Evolutionary conservation across 257 asterid genomes (phyloP), one percentile per base, ranked within the genome.

Genomic region (Cruciata laevipes): DNA sequence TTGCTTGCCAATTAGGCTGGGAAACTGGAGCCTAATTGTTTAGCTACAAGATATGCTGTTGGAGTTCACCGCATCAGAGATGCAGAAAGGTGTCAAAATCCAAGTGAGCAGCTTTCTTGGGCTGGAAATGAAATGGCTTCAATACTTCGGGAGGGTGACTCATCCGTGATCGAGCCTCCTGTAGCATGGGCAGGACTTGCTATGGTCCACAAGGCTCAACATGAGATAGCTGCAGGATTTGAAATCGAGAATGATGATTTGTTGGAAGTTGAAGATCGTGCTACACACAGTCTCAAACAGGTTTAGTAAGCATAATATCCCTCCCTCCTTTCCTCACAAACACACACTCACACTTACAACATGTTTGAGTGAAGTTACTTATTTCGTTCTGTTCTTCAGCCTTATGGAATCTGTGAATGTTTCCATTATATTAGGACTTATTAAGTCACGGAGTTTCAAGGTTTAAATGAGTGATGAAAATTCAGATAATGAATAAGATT

Each of bases 51-150:
- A 72, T 94, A 82, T 78, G 96, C 88, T 71, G 90, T 88, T 79
- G 97, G 96, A 65, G 84, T 90, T 73, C 96, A 90, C 79, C 87
- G 99, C 72, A 81, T 88, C 74, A 84, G 85, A 79, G 97, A 94
- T 69, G 99, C 99, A 31, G 99, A 94, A 80, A 86, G 96, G 82
- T 85, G 89, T 71, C 99, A 94, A 72, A 94, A 88, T 80, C 95
- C 86, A 42, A 94, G 79, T 75, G 99, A 88, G 58, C 99, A 88
- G 83, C 96, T 94, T 63, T 79, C 92, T 35, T 94, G 95, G 97
- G 99, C 99, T 7, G 95, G 99, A 67, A 90, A 89, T 73, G 99
- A 94, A 81, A 94, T 94, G 96, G 99, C 97, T 65, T 90, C 99
- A 3, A 86, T 94, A 55, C 71, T 90, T 61, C 85, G 96, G 75